Conservation (phyloP, 495 filamentous ascomycete species). For the Lentithecium fluviatile region DNA sequence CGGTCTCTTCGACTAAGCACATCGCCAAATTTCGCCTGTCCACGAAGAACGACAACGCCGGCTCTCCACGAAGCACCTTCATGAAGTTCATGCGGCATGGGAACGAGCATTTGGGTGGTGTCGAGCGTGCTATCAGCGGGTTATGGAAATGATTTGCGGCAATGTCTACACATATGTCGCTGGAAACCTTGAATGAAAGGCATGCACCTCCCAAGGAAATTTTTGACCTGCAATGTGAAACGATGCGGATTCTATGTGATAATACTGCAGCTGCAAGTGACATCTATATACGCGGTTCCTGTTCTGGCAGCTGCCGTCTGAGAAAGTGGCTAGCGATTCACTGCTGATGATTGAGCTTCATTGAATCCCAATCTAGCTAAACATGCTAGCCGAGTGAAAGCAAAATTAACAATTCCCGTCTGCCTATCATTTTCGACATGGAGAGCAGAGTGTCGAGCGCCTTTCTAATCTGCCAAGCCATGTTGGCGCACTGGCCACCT, state of each 20-base stretch:
- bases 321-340: no score
- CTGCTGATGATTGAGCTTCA: no score
- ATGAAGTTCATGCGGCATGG: conserved; percentile 19
- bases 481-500: no score
- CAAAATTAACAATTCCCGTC: no score
- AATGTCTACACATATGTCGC: not conserved
- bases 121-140: conserved; percentile 30
- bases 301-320: no score
- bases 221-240: not conserved
- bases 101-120: conserved; percentile 28
- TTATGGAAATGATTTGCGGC: not conserved
- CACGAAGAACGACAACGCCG: conserved; percentile 2
- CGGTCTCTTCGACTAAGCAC: conserved; percentile 93
- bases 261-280: no score
- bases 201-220: conserved; percentile 21
- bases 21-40: conserved; percentile 7
- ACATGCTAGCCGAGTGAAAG: no score
- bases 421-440: no score
- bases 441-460: no score
- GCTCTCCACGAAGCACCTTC: conserved; percentile 11
- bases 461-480: no score
- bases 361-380: no score
- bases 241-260: no score
- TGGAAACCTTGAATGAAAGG: conserved; percentile 23
- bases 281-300: not conserved